These are phyloP conservation scores for Rhodotorula sp. DNA, from an alignment of 1,284 basidiomycete genomes.

Conservation along the genomic window DNA sequence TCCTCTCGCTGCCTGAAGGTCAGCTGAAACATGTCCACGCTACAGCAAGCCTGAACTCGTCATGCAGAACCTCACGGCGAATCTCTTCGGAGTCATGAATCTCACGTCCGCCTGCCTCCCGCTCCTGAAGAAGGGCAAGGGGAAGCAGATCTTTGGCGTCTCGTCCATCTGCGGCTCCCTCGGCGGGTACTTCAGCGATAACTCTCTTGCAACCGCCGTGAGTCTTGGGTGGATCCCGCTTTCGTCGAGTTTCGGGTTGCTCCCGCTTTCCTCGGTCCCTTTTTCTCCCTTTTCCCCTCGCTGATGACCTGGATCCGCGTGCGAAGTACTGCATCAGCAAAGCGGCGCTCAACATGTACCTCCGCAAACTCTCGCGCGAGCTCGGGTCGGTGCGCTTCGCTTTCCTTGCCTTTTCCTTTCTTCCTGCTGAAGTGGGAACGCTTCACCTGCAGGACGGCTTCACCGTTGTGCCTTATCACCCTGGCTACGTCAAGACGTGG, in stretches of 20 bases:
- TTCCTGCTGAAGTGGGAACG: too few species aligned
- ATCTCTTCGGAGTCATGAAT: conserved; percentile 13
- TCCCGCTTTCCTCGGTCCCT: neutral
- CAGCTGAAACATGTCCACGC: neutral
- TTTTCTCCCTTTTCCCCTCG: neutral
- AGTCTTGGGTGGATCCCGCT: neutral
- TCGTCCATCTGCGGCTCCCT: neutral
- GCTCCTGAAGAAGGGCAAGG: conserved; percentile 3
- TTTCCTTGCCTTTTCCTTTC: neutral
- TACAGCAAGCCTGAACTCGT: neutral
- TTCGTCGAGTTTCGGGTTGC: too few species aligned
- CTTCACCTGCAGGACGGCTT: conserved; percentile 6
- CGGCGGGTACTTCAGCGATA: neutral
- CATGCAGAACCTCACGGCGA: conserved; percentile 2
- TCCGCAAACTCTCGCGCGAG: conserved; percentile 4
- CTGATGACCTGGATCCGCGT: too few species aligned
- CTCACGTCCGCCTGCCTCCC: conserved; percentile 6
- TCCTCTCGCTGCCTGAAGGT: neutral
- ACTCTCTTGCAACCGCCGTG: neutral
- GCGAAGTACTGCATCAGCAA: conserved; percentile 3
- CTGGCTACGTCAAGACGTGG: conserved; percentile 5
- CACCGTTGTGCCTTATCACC: neutral
- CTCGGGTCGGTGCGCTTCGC: neutral
- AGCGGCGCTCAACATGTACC: conserved; percentile 22
- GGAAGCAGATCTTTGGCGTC: conserved; percentile 1